Conservation (phyloP, 1,139 yeast species). For the Spathaspora sp. region DNA sequence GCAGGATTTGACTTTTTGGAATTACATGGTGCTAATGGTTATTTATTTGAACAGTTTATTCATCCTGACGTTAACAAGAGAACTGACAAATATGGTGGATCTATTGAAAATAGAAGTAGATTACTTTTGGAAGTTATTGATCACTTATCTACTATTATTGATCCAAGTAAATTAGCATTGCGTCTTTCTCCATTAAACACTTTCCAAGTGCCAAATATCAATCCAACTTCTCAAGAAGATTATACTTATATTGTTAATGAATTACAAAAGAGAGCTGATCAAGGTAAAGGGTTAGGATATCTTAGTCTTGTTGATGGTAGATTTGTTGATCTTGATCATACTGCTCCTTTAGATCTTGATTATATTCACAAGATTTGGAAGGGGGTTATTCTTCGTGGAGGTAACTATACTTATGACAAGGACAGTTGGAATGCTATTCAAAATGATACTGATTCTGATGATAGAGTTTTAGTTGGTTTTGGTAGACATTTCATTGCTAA, state of each 20-base stretch:
- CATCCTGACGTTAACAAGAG: conserved; percentile 48
- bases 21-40: conserved; percentile 70
- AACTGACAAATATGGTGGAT: conserved; percentile 54
- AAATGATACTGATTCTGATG: conserved; percentile 28
- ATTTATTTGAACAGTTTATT: conserved; percentile 61
- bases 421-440: conserved; percentile 18
- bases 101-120: conserved; percentile 63
- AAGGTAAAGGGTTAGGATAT: conserved; percentile 47
- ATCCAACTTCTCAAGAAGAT: conserved; percentile 30
- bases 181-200: conserved; percentile 60
- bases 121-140: conserved; percentile 58
- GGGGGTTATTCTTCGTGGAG: conserved; percentile 49
- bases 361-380: conserved; percentile 46
- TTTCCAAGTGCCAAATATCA: conserved; percentile 37
- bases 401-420: conserved; percentile 32
- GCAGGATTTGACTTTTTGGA: conserved; percentile 77
- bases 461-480: conserved; percentile 43
- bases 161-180: conserved; percentile 43
- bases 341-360: conserved; percentile 15
- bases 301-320: conserved; percentile 52
- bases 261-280: conserved; percentile 37
- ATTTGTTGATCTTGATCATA: conserved; percentile 11
- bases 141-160: conserved; percentile 43
- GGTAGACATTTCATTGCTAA: conserved; percentile 51
- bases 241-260: conserved; percentile 35